phyloP scores from a whole-genome alignment of 192 early-diverging fungal species.

The Mycoemilia scoparia region DNA sequence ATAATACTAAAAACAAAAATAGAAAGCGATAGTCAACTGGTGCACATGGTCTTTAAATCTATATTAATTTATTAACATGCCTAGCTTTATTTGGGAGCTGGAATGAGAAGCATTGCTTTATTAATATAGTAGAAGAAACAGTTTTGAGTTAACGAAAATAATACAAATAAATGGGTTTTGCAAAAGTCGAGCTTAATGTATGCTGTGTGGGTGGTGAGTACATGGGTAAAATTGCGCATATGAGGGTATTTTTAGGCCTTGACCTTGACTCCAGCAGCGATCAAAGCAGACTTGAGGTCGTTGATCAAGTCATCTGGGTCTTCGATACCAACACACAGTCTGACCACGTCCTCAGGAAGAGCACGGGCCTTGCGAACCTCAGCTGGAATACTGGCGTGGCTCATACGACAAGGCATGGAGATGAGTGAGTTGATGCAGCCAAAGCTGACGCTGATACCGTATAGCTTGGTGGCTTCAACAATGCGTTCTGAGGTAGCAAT shows the following conservation, averaged over 20 bases:
- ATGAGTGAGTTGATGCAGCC: conserved; percentile 96
- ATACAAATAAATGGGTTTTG: too few relatives aligned
- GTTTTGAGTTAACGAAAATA: too few relatives aligned
- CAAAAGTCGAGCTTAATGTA: too few relatives aligned
- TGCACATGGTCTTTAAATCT: too few relatives aligned
- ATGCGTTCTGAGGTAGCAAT: conserved; percentile 56
- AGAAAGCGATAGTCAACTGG: too few relatives aligned
- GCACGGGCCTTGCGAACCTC: conserved; percentile 68
- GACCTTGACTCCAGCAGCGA: conserved; percentile 31
- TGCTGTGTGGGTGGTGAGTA: too few relatives aligned
- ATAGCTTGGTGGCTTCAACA: conserved; percentile 66
- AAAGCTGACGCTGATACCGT: conserved; percentile 92
- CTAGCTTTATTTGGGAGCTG: too few relatives aligned
- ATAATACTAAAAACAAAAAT: too few relatives aligned
- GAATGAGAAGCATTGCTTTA: too few relatives aligned
- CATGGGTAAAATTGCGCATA: too few relatives aligned
- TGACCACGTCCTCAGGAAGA: conserved; percentile 92
- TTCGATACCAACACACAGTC: conserved; percentile 92
- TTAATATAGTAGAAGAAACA: too few relatives aligned
- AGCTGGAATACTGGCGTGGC: conserved; percentile 88
- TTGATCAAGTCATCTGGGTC: conserved; percentile 78
- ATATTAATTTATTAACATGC: too few relatives aligned
- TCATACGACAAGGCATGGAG: conserved; percentile 96
- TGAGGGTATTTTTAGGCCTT: conserved; percentile 9
- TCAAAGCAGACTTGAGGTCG: conserved; percentile 64